Evolutionary conservation across 2,329 filamentous ascomycete genomes (phyloP).

Genomic region (Graphilbum sp.): DNA sequence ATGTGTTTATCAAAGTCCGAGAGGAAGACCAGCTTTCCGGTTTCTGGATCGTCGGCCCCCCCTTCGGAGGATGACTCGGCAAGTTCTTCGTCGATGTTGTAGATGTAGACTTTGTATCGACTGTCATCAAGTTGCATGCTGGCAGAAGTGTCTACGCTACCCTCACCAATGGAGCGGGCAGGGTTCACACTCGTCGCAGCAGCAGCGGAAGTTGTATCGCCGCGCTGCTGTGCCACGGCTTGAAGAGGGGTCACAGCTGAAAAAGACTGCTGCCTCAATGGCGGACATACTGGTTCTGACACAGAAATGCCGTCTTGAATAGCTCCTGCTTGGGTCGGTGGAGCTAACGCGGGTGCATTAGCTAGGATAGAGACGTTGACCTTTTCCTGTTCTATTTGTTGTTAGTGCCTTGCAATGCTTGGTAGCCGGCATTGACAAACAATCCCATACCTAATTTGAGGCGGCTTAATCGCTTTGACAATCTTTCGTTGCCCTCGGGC

Average conservation of each 20-base stretch:
- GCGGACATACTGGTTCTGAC: too few species aligned
- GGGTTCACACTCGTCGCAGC: not conserved
- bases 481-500: conserved; percentile 45
- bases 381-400: conserved; percentile 38
- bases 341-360: too few species aligned
- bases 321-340: too few species aligned
- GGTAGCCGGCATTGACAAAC: too few species aligned
- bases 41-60: conserved; percentile 7
- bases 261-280: not conserved
- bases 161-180: too few species aligned
- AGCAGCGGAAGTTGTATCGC: not conserved
- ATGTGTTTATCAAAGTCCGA: conserved; percentile 76
- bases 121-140: conserved; percentile 76
- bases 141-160: conserved; percentile 25
- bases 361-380: conserved; percentile 50
- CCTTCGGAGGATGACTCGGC: conserved; percentile 18
- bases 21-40: conserved; percentile 57
- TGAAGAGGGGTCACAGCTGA: conserved; percentile 7
- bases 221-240: not conserved
- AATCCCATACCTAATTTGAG: conserved; percentile 73
- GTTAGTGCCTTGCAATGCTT: conserved; percentile 1
- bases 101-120: conserved; percentile 77
- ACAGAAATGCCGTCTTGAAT: too few species aligned
- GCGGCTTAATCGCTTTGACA: conserved; percentile 70
- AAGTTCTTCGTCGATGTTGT: conserved; percentile 78